Percentiles rank a stretch among this genome's conserved stretches.
phyloP scores from a whole-genome alignment of 2,329 filamentous ascomycete species.

The Monosporascus sp. region DNA sequence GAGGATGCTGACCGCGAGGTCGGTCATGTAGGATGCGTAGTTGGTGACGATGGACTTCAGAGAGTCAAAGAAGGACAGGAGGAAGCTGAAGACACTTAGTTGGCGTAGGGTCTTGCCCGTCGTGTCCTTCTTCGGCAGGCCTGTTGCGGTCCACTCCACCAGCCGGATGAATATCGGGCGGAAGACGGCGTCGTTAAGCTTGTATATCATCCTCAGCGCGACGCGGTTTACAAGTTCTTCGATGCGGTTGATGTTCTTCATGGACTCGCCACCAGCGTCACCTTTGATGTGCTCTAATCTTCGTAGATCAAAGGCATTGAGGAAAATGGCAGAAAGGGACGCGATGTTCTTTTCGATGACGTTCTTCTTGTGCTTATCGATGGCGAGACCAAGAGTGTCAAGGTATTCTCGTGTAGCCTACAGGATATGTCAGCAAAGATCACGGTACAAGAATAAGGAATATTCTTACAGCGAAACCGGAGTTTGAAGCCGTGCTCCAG shows the following conservation, averaged over 20 bases:
- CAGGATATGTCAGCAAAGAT: conserved; percentile 22
- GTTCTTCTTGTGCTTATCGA: conserved; percentile 74
- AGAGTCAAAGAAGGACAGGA: conserved; percentile 72
- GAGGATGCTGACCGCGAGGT: conserved; percentile 65
- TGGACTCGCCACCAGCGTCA: conserved; percentile 34
- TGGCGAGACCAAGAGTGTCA: conserved; percentile 61
- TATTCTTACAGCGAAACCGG: conserved; percentile 56
- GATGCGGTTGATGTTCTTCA: conserved; percentile 49
- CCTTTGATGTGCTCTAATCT: conserved; percentile 47
- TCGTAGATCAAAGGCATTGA: conserved; percentile 60
- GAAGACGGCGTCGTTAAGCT: conserved; percentile 92
- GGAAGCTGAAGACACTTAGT: conserved; percentile 76
- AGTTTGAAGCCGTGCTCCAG: conserved; percentile 59
- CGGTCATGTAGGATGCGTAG: conserved; percentile 81
- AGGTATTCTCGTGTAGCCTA: conserved; percentile 66
- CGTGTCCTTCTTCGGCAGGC: conserved; percentile 56
- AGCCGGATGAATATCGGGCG: conserved; percentile 82
- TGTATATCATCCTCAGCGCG: conserved; percentile 86
- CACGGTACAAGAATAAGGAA: neutral
- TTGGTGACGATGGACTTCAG: conserved; percentile 92
- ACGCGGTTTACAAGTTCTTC: conserved; percentile 65
- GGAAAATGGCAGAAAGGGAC: conserved; percentile 61
- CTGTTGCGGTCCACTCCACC: conserved; percentile 70
- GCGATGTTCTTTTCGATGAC: conserved; percentile 70
- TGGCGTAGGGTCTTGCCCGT: conserved; percentile 56